Conservation (phyloP, 2,329 filamentous ascomycete genomes). For the Stagonosporopsis vannaccii region DNA sequence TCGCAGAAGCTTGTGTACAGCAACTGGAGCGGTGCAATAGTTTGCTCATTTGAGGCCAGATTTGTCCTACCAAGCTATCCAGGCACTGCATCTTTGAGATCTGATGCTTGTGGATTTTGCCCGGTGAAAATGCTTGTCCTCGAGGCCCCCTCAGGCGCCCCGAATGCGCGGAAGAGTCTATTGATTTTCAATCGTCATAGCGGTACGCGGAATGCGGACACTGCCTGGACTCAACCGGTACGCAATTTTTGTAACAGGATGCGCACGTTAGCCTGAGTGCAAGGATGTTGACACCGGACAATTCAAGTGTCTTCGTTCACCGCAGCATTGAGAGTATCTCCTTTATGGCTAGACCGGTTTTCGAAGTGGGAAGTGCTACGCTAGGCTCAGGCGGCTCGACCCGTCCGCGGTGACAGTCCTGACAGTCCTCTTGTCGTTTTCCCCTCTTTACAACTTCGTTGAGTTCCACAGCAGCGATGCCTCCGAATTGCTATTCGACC, state of each 20-base stretch:
- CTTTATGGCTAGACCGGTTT: not conserved
- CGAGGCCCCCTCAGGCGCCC: not conserved
- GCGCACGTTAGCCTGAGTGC: not conserved
- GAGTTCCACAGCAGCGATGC: not conserved
- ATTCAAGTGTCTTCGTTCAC: slow-evolving; percentile 6
- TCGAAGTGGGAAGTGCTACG: not conserved
- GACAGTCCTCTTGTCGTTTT: not conserved
- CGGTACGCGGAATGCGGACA: not conserved
- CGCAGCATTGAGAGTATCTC: not conserved
- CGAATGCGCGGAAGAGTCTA: not conserved
- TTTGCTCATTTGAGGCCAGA: not conserved
- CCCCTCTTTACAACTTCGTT: not conserved
- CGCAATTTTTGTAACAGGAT: not conserved
- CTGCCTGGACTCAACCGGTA: not conserved
- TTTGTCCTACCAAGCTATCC: not conserved
- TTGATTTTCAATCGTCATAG: not conserved
- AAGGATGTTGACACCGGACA: not conserved
- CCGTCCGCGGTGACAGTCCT: not conserved
- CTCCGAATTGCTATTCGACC: not conserved
- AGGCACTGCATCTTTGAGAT: not conserved
- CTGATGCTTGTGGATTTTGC: not conserved
- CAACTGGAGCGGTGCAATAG: not conserved
- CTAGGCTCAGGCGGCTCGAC: not conserved
- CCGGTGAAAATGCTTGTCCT: not conserved
- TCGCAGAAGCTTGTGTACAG: not conserved